Percentiles rank a stretch among this genome's conserved stretches.
phyloP scores from a whole-genome alignment of 2,329 filamentous ascomycete species.

The Camptophora hylomeconis region DNA sequence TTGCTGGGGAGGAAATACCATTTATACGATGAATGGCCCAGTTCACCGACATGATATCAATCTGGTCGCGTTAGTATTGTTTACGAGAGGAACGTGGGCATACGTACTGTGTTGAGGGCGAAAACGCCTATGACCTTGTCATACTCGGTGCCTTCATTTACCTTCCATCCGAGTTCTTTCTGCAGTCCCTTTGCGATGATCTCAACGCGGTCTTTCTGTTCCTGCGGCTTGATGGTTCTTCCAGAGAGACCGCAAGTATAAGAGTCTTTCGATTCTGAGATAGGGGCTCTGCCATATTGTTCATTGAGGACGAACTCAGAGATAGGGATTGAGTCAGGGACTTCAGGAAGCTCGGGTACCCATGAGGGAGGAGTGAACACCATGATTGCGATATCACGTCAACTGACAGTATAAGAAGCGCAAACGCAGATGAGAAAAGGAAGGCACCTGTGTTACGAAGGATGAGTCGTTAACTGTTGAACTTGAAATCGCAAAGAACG shows the following conservation, averaged over 20 bases:
- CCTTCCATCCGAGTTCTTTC: constrained; percentile 57
- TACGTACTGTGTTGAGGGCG: constrained; percentile 62
- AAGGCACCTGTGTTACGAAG: too few species aligned
- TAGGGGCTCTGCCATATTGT: constrained; percentile 50
- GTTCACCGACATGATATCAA: constrained; percentile 60
- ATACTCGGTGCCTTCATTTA: constrained; percentile 62
- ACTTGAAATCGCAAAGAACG: too few species aligned
- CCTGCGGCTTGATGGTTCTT: constrained; percentile 47
- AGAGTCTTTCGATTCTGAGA: constrained; percentile 51
- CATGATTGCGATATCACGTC: constrained; percentile 23
- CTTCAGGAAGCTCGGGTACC: constrained; percentile 33
- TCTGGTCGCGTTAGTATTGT: constrained; percentile 30
- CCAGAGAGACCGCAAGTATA: constrained; percentile 68
- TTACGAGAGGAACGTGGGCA: not conserved
- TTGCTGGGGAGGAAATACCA: constrained; percentile 63
- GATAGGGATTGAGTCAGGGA: constrained; percentile 63
- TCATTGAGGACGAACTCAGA: constrained; percentile 67
- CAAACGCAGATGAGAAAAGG: too few species aligned
- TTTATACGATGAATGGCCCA: constrained; percentile 64
- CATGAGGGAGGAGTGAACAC: constrained; percentile 31
- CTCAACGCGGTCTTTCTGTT: constrained; percentile 55
- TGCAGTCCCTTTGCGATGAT: constrained; percentile 54
- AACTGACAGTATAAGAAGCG: not conserved
- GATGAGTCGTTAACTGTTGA: too few species aligned
- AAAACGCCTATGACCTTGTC: constrained; percentile 69